phyloP scores from a whole-genome alignment of 2,329 filamentous ascomycete genomes.

The Chaetomium strumarium region DNA sequence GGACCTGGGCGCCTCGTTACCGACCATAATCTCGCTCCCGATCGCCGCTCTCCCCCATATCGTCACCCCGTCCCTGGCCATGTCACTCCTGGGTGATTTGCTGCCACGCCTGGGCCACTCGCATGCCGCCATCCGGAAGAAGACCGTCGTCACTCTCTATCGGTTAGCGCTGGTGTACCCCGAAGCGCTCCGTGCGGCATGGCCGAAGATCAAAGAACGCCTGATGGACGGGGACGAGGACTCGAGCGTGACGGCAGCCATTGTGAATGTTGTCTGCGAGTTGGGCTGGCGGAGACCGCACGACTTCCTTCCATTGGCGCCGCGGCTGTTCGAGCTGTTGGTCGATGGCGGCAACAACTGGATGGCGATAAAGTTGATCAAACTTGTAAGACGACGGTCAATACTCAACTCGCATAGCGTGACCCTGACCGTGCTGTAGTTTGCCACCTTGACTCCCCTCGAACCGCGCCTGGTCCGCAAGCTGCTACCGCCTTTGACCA shows the following conservation, averaged over 20 bases:
- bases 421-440: slow-evolving; percentile 46
- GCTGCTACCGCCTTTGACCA: slow-evolving; percentile 80
- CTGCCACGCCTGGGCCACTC: slow-evolving; percentile 83
- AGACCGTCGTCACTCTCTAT: slow-evolving; percentile 92
- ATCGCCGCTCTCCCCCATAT: slow-evolving; percentile 90
- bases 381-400: slow-evolving; percentile 54
- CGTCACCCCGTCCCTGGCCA: slow-evolving; percentile 84
- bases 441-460: slow-evolving; percentile 86
- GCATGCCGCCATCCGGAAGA: slow-evolving; percentile 81
- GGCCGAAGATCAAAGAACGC: slow-evolving; percentile 95
- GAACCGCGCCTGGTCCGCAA: slow-evolving; percentile 91
- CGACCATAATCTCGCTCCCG: slow-evolving; percentile 76
- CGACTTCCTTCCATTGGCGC: slow-evolving; percentile 88
- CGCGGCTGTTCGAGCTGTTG: slow-evolving; percentile 83
- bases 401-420: too few species aligned
- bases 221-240: slow-evolving; percentile 88
- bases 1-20: slow-evolving; percentile 68
- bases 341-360: slow-evolving; percentile 95
- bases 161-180: slow-evolving; percentile 93
- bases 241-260: slow-evolving; percentile 87
- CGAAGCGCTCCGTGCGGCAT: slow-evolving; percentile 83
- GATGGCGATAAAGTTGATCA: slow-evolving; percentile 99
- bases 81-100: slow-evolving; percentile 81
- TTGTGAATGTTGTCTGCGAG: slow-evolving; percentile 95
- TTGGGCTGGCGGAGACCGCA: slow-evolving; percentile 88